phyloP scores from a whole-genome alignment of 1,284 basidiomycete species.

The Heterobasidion irregulare region DNA sequence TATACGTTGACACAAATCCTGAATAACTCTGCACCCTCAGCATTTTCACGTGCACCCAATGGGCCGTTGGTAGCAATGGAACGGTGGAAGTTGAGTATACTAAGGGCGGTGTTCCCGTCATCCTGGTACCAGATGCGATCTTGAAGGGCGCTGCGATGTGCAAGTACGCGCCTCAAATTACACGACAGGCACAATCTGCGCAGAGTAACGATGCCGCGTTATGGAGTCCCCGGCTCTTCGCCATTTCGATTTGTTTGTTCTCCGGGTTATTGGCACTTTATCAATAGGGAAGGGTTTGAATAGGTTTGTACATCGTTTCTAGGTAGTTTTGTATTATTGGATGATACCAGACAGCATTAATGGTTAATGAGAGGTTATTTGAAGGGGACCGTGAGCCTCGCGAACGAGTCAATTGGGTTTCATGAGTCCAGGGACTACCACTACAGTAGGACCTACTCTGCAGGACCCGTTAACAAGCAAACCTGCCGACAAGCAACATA shows the following conservation, averaged over 20 bases:
- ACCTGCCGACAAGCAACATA: no score
- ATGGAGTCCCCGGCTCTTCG: neutral
- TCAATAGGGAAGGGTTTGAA: neutral
- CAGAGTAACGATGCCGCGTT: neutral
- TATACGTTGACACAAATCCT: neutral
- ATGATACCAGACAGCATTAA: neutral
- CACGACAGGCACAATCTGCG: neutral
- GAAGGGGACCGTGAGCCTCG: no score
- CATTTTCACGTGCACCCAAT: constrained; percentile 54
- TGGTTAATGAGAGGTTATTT: no score
- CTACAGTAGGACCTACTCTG: no score
- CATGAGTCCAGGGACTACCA: no score
- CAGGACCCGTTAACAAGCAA: no score
- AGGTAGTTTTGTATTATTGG: neutral
- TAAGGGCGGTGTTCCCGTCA: constrained; percentile 46
- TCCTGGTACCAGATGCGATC: constrained; percentile 36
- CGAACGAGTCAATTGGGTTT: no score
- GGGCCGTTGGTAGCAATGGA: constrained; percentile 55
- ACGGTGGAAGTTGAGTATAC: constrained; percentile 50
- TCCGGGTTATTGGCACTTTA: neutral
- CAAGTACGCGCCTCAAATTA: constrained; percentile 5
- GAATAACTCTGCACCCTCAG: constrained; percentile 21
- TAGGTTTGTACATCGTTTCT: neutral
- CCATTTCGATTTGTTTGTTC: neutral
- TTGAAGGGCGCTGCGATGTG: constrained; percentile 35